A percentile compares a stretch with the other conserved stretches of the same genome.
These are phyloP conservation scores for Voacanga thouarsii DNA, from an alignment of 257 asterid species.

Conservation along the genomic window DNA sequence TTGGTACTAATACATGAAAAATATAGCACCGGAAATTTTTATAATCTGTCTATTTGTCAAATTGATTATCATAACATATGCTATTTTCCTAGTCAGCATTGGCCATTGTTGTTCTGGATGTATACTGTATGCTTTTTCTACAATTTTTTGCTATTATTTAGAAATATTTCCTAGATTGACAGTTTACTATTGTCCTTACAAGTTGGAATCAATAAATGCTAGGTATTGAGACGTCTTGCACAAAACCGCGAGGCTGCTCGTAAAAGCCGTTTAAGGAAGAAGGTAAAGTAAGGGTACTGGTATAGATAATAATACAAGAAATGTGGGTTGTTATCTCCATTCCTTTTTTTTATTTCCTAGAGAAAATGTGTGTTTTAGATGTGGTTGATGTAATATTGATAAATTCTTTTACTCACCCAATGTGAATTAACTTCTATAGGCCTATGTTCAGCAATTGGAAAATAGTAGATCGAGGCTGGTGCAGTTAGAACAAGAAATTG, in stretches of 20 bases:
- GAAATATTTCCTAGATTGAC: constrained; percentile 3
- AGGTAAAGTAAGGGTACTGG: constrained; percentile 35
- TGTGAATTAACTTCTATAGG: constrained; percentile 39
- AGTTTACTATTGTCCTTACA: not conserved
- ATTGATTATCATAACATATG: not conserved
- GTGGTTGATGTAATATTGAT: not conserved
- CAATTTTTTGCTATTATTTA: not conserved
- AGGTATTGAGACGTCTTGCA: constrained; percentile 88
- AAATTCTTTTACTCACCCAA: constrained; percentile 5
- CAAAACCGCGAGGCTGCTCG: constrained; percentile 99
- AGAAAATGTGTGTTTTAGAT: not conserved
- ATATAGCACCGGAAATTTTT: not conserved
- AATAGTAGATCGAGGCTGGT: constrained; percentile 63
- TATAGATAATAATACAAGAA: not conserved
- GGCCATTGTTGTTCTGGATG: not conserved
- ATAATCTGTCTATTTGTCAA: not conserved
- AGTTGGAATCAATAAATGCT: constrained; percentile 16
- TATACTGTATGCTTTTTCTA: not conserved
- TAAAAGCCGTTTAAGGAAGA: constrained; percentile 80
- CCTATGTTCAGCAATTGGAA: constrained; percentile 93
- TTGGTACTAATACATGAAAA: too few relatives aligned
- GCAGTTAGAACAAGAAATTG: constrained; percentile 90
- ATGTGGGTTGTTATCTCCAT: not conserved
- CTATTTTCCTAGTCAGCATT: not conserved
- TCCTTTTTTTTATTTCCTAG: not conserved